These are phyloP conservation scores for Spathaspora hagerdaliae DNA, from an alignment of 805 yeast species.

Conservation along the genomic window DNA sequence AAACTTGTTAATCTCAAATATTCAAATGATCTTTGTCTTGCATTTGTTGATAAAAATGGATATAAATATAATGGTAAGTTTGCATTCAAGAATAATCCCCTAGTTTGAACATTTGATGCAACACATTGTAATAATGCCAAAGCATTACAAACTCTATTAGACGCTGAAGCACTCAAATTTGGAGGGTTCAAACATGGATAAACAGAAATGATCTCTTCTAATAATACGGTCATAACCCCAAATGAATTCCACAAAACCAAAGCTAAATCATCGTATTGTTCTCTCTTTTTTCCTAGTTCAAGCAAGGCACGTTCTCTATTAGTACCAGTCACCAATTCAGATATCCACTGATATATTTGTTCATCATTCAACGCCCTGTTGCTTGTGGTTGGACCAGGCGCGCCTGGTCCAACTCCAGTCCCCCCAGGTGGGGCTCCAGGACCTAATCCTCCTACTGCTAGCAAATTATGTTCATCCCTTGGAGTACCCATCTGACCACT, in stretches of 20 bases:
- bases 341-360: conserved; percentile 84
- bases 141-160: conserved; percentile 94
- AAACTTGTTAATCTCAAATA: conserved; percentile 87
- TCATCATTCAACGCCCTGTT: conserved; percentile 52
- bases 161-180: conserved; percentile 74
- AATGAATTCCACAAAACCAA: conserved; percentile 91
- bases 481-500: neutral
- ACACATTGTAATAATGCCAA: conserved; percentile 93
- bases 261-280: conserved; percentile 91
- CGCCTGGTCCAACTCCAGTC: neutral
- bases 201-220: conserved; percentile 86
- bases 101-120: conserved; percentile 90
- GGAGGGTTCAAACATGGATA: conserved; percentile 90
- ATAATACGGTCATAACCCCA: conserved; percentile 89
- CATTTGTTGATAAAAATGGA: conserved; percentile 89
- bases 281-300: conserved; percentile 91
- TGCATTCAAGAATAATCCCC: conserved; percentile 79
- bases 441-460: neutral
- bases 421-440: neutral
- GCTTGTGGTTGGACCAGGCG: neutral
- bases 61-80: conserved; percentile 89
- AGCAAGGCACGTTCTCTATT: conserved; percentile 89
- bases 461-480: neutral
- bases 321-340: conserved; percentile 85
- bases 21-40: conserved; percentile 90